These are phyloP conservation scores for Paratinospora sagittata DNA, from an alignment of 164 flowering plant genomes.

Conservation along the genomic window DNA sequence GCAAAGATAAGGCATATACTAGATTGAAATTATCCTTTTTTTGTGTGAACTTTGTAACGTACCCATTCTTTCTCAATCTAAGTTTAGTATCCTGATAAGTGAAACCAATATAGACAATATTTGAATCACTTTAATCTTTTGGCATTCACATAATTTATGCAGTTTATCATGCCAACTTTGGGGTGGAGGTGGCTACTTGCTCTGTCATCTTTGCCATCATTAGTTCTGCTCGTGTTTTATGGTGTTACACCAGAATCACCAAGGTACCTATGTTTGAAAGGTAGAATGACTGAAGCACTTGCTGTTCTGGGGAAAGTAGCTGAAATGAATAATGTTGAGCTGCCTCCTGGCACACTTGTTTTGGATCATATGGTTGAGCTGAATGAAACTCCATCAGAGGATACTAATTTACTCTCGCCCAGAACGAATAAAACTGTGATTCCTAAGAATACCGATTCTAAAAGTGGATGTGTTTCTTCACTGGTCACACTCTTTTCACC, in stretches of 20 bases:
- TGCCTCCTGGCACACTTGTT: slow-evolving; percentile 64
- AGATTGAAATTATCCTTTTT: too few species aligned
- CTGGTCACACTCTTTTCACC: slow-evolving; percentile 61
- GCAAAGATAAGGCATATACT: too few species aligned
- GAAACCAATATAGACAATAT: neutral
- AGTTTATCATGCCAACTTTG: slow-evolving; percentile 79
- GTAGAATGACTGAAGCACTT: slow-evolving; percentile 53
- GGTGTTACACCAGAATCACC: slow-evolving; percentile 73
- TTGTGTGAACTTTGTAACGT: too few species aligned
- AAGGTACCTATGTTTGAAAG: slow-evolving; percentile 67
- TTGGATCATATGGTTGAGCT: slow-evolving; percentile 36
- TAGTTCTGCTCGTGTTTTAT: slow-evolving; percentile 59
- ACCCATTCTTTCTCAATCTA: neutral
- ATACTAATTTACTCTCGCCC: slow-evolving; percentile 33
- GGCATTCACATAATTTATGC: slow-evolving; percentile 14
- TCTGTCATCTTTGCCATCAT: slow-evolving; percentile 68
- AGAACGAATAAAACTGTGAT: slow-evolving; percentile 14
- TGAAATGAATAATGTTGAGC: slow-evolving; percentile 36
- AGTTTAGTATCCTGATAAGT: neutral
- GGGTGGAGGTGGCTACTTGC: slow-evolving; percentile 98
- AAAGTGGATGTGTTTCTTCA: slow-evolving; percentile 31
- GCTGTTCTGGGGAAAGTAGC: slow-evolving; percentile 56
- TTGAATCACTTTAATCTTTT: neutral
- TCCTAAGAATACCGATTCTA: slow-evolving; percentile 21
- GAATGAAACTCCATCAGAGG: slow-evolving; percentile 34